Conservation (phyloP, 2,329 filamentous ascomycete genomes). For the Verticillium nonalfalfae region DNA sequence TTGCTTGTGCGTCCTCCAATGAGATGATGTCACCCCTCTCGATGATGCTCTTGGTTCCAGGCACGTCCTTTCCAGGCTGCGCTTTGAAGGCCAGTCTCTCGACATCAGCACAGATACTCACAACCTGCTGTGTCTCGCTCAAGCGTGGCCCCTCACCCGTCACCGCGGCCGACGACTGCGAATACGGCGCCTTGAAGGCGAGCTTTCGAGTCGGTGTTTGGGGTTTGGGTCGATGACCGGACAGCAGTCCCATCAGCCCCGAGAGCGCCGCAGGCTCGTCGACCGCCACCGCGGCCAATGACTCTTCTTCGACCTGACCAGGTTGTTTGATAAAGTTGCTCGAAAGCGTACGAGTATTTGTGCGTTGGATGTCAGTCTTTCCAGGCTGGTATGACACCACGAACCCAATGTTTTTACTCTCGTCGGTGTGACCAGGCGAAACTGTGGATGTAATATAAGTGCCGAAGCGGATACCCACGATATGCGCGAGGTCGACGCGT, state of each 20-base stretch:
- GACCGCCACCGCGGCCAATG: not conserved
- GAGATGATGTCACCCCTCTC: slow-evolving; percentile 70
- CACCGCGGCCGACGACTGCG: slow-evolving; percentile 47
- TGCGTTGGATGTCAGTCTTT: slow-evolving; percentile 64
- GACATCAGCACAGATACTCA: slow-evolving; percentile 69
- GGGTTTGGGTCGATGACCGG: slow-evolving; percentile 5
- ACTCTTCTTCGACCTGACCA: not conserved
- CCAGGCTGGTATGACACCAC: slow-evolving; percentile 71
- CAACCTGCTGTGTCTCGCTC: slow-evolving; percentile 50
- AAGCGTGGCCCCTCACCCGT: slow-evolving; percentile 38
- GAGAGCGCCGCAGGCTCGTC: slow-evolving; percentile 6
- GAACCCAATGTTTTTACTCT: slow-evolving; percentile 75
- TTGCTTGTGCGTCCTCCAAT: slow-evolving; percentile 76
- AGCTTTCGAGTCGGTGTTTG: slow-evolving; percentile 28
- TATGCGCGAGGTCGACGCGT: slow-evolving; percentile 68
- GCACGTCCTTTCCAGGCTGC: slow-evolving; percentile 31
- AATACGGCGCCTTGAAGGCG: slow-evolving; percentile 51
- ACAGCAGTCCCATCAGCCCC: slow-evolving; percentile 35
- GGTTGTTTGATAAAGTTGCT: slow-evolving; percentile 28
- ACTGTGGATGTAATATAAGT: slow-evolving; percentile 89
- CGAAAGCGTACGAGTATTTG: slow-evolving; percentile 79
- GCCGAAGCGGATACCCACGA: slow-evolving; percentile 69
- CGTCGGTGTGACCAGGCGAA: slow-evolving; percentile 69
- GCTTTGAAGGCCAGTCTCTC: slow-evolving; percentile 56
- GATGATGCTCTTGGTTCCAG: slow-evolving; percentile 36